Evolutionary conservation across 176 grass and related monocot species (phyloP).

Genomic region (Areca catechu): DNA sequence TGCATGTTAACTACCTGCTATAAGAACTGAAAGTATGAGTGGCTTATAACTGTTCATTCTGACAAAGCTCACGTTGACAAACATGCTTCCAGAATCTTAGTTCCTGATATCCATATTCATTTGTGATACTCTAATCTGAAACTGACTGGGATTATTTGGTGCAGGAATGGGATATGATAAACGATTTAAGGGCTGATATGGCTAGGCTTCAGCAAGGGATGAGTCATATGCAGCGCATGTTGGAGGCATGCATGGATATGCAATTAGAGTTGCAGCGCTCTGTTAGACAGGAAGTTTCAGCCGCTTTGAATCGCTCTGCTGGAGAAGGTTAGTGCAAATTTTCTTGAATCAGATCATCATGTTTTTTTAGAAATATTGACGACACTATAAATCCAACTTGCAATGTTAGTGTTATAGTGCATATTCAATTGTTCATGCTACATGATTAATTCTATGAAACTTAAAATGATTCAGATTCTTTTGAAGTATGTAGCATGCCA

Average conservation of each 20-base stretch:
- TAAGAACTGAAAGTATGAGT: too few relatives aligned
- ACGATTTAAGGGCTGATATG: slow-evolving; percentile 66
- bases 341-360: too few relatives aligned
- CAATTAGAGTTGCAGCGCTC: slow-evolving; percentile 79
- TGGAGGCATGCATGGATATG: slow-evolving; percentile 91
- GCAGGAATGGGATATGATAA: slow-evolving; percentile 75
- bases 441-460: too few relatives aligned
- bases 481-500: too few relatives aligned
- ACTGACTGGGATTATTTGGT: neutral
- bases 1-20: too few relatives aligned
- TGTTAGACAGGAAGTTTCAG: slow-evolving; percentile 74
- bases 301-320: slow-evolving; percentile 51
- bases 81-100: neutral
- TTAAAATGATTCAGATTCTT: too few relatives aligned
- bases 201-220: slow-evolving; percentile 57
- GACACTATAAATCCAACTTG: too few relatives aligned
- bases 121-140: neutral
- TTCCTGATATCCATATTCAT: neutral
- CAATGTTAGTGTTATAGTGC: too few relatives aligned
- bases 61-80: too few relatives aligned
- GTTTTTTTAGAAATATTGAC: too few relatives aligned
- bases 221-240: slow-evolving; percentile 60
- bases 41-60: too few relatives aligned
- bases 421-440: too few relatives aligned
- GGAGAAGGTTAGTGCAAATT: slow-evolving; percentile 23